phyloP scores from a whole-genome alignment of 139 green algal species.

The Yamagishiella unicocca region DNA sequence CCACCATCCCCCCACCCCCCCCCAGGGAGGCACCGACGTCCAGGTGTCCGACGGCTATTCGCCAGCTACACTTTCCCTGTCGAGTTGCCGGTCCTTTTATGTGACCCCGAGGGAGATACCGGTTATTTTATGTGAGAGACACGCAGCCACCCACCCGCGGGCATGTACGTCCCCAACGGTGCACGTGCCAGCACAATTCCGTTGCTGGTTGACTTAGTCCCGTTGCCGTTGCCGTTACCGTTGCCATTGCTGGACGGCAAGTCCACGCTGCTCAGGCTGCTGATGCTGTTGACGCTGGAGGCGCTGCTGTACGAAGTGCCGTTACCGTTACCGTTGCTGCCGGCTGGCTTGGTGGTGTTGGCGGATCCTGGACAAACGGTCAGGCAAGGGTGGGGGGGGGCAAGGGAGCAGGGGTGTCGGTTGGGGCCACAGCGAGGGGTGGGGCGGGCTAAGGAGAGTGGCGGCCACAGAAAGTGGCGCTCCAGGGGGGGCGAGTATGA shows the following conservation, averaged over 20 bases:
- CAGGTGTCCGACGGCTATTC: no score
- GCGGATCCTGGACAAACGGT: not conserved
- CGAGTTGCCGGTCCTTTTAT: no score
- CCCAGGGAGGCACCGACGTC: no score
- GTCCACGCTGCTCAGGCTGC: not conserved
- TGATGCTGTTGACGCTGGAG: not conserved
- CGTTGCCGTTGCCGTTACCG: not conserved
- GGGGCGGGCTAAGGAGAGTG: not conserved
- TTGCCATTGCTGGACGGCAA: slow-evolving; percentile 15
- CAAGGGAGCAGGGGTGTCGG: not conserved
- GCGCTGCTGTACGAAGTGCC: not conserved
- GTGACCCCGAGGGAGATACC: no score
- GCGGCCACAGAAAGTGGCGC: not conserved
- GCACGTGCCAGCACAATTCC: slow-evolving; percentile 2
- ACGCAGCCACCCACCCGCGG: not conserved
- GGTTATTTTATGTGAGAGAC: not conserved
- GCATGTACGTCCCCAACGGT: slow-evolving; percentile 5
- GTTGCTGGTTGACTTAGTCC: not conserved
- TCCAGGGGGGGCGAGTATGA: no score
- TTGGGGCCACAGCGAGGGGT: not conserved
- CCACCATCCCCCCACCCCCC: no score
- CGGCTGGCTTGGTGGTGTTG: not conserved
- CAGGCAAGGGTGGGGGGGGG: not conserved
- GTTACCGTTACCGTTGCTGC: not conserved
- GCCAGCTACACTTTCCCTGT: no score